Evolutionary conservation across 2,329 filamentous ascomycete genomes (phyloP).

Genomic region (Periglandula ipomoeae): DNA sequence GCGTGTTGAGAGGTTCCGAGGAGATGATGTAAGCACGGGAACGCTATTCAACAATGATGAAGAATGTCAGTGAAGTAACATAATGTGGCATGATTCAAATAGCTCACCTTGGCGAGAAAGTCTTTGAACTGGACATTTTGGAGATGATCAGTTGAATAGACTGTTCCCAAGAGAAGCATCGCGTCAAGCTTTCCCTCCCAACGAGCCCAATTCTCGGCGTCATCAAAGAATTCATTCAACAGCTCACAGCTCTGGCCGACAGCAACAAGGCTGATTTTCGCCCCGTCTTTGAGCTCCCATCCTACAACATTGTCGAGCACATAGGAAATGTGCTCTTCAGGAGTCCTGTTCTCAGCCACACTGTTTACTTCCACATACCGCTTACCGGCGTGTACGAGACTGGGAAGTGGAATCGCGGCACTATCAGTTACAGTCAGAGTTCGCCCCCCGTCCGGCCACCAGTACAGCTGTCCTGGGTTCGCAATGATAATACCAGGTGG

Average conservation of each 20-base stretch:
- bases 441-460: constrained; percentile 56
- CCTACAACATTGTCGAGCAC: constrained; percentile 57
- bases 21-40: constrained; percentile 53
- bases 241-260: constrained; percentile 57
- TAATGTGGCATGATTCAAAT: too few relatives aligned
- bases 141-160: constrained; percentile 29
- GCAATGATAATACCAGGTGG: constrained; percentile 60
- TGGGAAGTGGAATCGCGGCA: constrained; percentile 49
- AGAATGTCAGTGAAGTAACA: too few relatives aligned
- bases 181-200: constrained; percentile 36
- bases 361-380: constrained; percentile 49
- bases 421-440: constrained; percentile 52
- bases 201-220: constrained; percentile 39
- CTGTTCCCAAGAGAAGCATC: constrained; percentile 41
- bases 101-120: constrained; percentile 42
- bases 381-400: constrained; percentile 48
- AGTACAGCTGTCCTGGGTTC: constrained; percentile 69
- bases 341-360: constrained; percentile 49
- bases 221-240: constrained; percentile 48
- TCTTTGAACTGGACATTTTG: constrained; percentile 33
- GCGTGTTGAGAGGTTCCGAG: constrained; percentile 37
- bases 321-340: constrained; percentile 53
- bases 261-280: constrained; percentile 60
- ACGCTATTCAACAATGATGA: constrained; percentile 32
- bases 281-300: constrained; percentile 34